Evolutionary conservation across 2,329 filamentous ascomycete species (phyloP).

Genomic region (Biscogniauxia marginata): DNA sequence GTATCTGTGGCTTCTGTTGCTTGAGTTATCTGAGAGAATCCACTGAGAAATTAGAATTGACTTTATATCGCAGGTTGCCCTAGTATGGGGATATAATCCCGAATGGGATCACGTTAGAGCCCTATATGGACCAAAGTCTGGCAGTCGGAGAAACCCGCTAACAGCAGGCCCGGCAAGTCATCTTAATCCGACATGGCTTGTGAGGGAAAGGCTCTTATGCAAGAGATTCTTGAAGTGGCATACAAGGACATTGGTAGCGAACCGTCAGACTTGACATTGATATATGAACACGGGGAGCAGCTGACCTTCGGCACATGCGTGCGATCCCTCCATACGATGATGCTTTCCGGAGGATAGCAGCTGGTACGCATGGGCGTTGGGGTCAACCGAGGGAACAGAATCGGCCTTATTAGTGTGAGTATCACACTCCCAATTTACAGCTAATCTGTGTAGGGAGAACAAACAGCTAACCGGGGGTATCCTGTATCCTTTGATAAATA

Average conservation of each 20-base stretch:
- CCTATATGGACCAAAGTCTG: conserved; percentile 3
- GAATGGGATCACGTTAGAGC: conserved; percentile 22
- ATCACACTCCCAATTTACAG: no score
- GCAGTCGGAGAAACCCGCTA: not conserved
- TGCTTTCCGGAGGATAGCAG: conserved; percentile 12
- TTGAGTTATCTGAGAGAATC: conserved; percentile 18
- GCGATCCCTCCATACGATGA: conserved; percentile 1
- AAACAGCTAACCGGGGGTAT: not conserved
- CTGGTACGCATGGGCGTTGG: conserved; percentile 15
- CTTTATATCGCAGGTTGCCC: conserved; percentile 6
- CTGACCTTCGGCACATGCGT: conserved; percentile 13
- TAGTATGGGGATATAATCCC: conserved; percentile 21
- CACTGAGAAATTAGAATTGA: conserved; percentile 16
- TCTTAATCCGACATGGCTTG: conserved; percentile 6
- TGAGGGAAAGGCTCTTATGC: conserved; percentile 18
- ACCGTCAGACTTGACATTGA: conserved; percentile 15
- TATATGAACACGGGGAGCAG: conserved; percentile 11
- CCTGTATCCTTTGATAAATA: conserved; percentile 8
- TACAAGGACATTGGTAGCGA: conserved; percentile 15
- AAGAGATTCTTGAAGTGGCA: conserved; percentile 10
- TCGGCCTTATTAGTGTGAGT: conserved; percentile 16
- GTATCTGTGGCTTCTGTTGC: conserved; percentile 19
- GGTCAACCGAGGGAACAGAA: conserved; percentile 5
- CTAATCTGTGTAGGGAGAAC: not conserved
- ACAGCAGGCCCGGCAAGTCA: not conserved